Percentiles rank a stretch among this genome's conserved stretches.
Evolutionary conservation across 345 rosid genomes (phyloP).

Genomic region (Excoecaria cochinchinensis): DNA sequence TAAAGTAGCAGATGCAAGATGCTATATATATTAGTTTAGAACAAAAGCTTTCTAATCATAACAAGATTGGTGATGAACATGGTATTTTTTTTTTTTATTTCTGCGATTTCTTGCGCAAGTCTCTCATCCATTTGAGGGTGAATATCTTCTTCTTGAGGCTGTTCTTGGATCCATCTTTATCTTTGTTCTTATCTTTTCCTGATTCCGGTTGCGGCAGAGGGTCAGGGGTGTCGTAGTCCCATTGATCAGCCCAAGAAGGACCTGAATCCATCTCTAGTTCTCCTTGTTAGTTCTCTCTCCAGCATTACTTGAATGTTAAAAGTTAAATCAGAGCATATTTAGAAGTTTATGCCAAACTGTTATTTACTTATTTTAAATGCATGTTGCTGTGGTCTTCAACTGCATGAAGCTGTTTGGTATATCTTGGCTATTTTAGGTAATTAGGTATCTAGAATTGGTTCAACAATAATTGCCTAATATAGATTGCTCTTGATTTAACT

Average conservation of each 20-base stretch:
- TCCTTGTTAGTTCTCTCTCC: background rate
- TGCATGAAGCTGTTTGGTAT: background rate
- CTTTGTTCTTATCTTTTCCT: slow-evolving; percentile 27
- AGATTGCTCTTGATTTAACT: background rate
- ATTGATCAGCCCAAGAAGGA: slow-evolving; percentile 67
- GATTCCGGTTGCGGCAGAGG: slow-evolving; percentile 29
- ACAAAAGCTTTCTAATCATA: no score
- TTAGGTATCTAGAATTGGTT: background rate
- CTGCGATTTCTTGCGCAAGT: slow-evolving; percentile 25
- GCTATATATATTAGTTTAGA: background rate
- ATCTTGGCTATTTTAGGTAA: slow-evolving; percentile 10
- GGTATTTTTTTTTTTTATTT: background rate
- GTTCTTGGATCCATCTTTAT: slow-evolving; percentile 33
- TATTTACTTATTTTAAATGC: slow-evolving; percentile 7
- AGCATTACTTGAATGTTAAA: background rate
- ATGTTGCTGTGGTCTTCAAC: background rate
- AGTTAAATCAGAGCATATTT: background rate
- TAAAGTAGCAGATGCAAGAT: background rate
- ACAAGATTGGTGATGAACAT: no score
- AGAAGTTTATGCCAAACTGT: background rate
- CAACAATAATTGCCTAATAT: slow-evolving; percentile 10
- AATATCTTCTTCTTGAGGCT: slow-evolving; percentile 19
- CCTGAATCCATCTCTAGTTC: slow-evolving; percentile 48
- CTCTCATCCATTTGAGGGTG: slow-evolving; percentile 32
- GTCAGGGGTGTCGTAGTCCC: slow-evolving; percentile 47